Evolutionary conservation across 2,329 filamentous ascomycete species (phyloP).

Genomic region (Fusarium brevicatenulatum): DNA sequence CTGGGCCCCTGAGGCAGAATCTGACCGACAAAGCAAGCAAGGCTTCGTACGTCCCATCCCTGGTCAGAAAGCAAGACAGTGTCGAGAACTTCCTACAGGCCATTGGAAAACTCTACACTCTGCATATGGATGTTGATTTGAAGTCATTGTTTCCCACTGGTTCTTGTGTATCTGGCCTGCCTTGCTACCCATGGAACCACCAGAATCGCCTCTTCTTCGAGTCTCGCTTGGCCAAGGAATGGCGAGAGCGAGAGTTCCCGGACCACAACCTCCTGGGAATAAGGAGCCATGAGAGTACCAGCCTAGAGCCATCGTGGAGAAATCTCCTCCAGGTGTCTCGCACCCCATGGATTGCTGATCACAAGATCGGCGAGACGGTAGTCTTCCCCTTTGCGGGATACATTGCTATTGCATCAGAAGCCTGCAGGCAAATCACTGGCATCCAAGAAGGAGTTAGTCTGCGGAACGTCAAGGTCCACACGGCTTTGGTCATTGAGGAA

Average conservation of each 20-base stretch:
- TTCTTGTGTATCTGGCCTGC: neutral
- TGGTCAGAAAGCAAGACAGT: neutral
- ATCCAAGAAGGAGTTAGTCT: neutral
- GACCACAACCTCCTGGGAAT: neutral
- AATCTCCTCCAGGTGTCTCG: neutral
- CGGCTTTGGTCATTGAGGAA: neutral
- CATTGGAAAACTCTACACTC: neutral
- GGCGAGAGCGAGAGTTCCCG: neutral
- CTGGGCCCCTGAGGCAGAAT: slow-evolving; percentile 33
- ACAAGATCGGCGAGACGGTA: neutral
- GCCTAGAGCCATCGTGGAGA: neutral
- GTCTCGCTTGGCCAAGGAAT: neutral
- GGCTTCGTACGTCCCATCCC: neutral
- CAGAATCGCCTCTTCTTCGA: neutral
- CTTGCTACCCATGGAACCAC: neutral
- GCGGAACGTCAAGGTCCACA: neutral
- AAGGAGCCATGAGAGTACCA: neutral
- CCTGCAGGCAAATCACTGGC: neutral
- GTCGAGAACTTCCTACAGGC: neutral
- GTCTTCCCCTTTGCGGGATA: neutral
- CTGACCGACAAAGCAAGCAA: neutral
- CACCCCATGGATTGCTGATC: neutral
- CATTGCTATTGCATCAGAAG: neutral
- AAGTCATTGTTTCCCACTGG: neutral
- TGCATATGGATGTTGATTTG: neutral